Evolutionary conservation across 2,329 filamentous ascomycete genomes (phyloP).

Genomic region (Magnaporthiopsis rhizophila): DNA sequence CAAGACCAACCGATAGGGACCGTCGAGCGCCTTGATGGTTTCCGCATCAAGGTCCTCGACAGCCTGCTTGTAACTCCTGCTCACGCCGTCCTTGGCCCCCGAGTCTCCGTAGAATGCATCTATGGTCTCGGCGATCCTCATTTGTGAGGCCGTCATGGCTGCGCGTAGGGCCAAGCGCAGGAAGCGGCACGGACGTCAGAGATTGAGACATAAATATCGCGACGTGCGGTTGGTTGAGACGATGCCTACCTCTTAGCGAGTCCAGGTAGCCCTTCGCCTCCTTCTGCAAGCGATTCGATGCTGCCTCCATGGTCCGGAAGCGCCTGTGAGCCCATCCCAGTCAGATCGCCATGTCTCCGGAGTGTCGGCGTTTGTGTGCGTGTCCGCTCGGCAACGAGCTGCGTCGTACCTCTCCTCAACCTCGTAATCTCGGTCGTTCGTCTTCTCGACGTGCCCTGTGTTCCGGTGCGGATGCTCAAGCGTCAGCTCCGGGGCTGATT

Average conservation of each 20-base stretch:
- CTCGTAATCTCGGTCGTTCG: conserved; percentile 97
- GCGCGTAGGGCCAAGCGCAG: conserved; percentile 1
- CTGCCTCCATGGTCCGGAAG: conserved; percentile 95
- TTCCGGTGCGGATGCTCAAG: not conserved
- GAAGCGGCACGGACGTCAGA: not conserved
- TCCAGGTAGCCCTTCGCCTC: conserved; percentile 98
- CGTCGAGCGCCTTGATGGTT: conserved; percentile 96
- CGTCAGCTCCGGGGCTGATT: not conserved
- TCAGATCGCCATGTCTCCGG: not conserved
- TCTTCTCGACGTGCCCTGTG: conserved; percentile 89
- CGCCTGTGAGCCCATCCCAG: conserved; percentile 46
- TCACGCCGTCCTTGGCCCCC: conserved; percentile 89
- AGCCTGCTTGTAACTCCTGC: conserved; percentile 94
- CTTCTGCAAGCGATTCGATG: conserved; percentile 85
- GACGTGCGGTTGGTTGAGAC: not conserved
- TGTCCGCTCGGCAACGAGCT: conserved; percentile 38
- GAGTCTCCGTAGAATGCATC: conserved; percentile 98
- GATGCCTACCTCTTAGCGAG: conserved; percentile 61
- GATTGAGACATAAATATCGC: not conserved
- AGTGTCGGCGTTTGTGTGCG: not conserved
- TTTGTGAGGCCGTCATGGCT: conserved; percentile 99
- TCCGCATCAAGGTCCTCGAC: conserved; percentile 97
- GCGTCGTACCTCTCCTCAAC: conserved; percentile 64
- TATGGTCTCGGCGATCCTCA: conserved; percentile 98
- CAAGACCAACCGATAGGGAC: conserved; percentile 66